phyloP scores from a whole-genome alignment of 2,329 filamentous ascomycete species.

The Balansia obtecta region DNA sequence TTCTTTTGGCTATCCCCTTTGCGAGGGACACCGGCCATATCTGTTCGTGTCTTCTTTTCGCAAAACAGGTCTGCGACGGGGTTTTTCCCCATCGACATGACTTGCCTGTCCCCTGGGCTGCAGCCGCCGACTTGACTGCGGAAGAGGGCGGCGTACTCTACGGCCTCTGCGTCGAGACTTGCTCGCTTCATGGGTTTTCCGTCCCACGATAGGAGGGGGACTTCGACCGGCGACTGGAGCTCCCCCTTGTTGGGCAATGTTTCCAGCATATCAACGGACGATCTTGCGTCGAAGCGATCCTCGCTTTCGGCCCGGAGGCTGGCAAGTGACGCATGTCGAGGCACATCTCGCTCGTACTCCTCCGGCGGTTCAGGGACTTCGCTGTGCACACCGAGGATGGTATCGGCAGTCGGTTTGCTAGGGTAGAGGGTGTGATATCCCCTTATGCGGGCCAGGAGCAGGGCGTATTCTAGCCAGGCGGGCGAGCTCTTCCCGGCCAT shows the following conservation, averaged over 20 bases:
- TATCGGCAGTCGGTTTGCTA: slow-evolving; percentile 36
- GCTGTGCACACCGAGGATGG: slow-evolving; percentile 62
- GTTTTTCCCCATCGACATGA: slow-evolving; percentile 14
- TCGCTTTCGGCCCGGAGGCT: slow-evolving; percentile 18
- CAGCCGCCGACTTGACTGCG: slow-evolving; percentile 58
- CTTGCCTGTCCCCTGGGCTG: slow-evolving; percentile 19
- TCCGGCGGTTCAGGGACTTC: slow-evolving; percentile 66
- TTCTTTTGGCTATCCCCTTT: too few relatives aligned
- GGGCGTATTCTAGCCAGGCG: slow-evolving; percentile 65
- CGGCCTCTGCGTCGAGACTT: slow-evolving; percentile 30
- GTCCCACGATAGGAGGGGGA: slow-evolving; percentile 53
- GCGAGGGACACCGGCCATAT: too few relatives aligned
- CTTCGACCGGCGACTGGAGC: slow-evolving; percentile 29
- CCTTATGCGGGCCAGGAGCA: slow-evolving; percentile 62
- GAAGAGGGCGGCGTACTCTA: slow-evolving; percentile 46
- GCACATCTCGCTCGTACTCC: slow-evolving; percentile 34
- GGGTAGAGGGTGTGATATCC: slow-evolving; percentile 78
- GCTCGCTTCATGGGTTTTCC: slow-evolving; percentile 34
- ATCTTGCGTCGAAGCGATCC: slow-evolving; percentile 28
- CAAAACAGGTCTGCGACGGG: slow-evolving; percentile 56
- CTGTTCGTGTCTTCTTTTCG: slow-evolving; percentile 10
- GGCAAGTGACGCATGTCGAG: slow-evolving; percentile 9
- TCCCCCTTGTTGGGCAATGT: slow-evolving; percentile 31
- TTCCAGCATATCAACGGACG: slow-evolving; percentile 33
- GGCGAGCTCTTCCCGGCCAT: slow-evolving; percentile 56